Evolutionary conservation across 305 asterid genomes (phyloP).

Genomic region (Fraxinus nigra): DNA sequence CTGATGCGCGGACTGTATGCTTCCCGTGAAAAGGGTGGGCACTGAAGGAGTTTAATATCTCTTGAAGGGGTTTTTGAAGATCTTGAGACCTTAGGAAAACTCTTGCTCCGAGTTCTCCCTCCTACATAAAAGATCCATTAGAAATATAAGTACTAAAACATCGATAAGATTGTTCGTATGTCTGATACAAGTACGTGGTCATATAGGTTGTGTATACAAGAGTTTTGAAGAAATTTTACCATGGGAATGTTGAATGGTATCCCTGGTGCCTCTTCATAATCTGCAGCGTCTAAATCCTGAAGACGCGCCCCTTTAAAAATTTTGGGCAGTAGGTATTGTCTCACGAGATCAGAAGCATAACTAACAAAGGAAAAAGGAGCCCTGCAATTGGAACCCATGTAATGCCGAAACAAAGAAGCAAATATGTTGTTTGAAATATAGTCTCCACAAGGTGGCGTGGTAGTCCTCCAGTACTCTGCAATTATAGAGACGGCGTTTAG

Average conservation of each 20-base stretch:
- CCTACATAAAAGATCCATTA: slow-evolving; percentile 32
- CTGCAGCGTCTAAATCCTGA: slow-evolving; percentile 89
- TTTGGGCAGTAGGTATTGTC: slow-evolving; percentile 68
- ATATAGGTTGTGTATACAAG: background rate
- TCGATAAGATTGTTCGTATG: background rate
- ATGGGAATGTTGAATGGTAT: slow-evolving; percentile 48
- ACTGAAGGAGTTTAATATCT: slow-evolving; percentile 45
- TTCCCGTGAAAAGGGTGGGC: slow-evolving; percentile 54
- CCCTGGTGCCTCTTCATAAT: slow-evolving; percentile 77
- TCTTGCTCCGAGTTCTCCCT: slow-evolving; percentile 51
- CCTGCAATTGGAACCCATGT: slow-evolving; percentile 95
- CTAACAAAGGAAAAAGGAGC: slow-evolving; percentile 60
- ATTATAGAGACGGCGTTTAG: background rate
- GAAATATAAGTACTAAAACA: background rate
- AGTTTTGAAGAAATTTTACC: slow-evolving; percentile 24
- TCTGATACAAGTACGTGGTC: background rate
- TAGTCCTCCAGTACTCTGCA: slow-evolving; percentile 76
- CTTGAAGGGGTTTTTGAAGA: slow-evolving; percentile 54
- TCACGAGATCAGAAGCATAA: no score
- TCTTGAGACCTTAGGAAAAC: slow-evolving; percentile 54
- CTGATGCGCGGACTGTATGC: slow-evolving; percentile 55
- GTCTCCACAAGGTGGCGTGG: slow-evolving; percentile 84
- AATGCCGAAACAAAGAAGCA: slow-evolving; percentile 77
- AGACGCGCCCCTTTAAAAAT: slow-evolving; percentile 71
- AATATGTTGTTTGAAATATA: slow-evolving; percentile 56